These are phyloP conservation scores for Penicillium decumbens DNA, from an alignment of 2,329 filamentous ascomycete species.

Conservation along the genomic window DNA sequence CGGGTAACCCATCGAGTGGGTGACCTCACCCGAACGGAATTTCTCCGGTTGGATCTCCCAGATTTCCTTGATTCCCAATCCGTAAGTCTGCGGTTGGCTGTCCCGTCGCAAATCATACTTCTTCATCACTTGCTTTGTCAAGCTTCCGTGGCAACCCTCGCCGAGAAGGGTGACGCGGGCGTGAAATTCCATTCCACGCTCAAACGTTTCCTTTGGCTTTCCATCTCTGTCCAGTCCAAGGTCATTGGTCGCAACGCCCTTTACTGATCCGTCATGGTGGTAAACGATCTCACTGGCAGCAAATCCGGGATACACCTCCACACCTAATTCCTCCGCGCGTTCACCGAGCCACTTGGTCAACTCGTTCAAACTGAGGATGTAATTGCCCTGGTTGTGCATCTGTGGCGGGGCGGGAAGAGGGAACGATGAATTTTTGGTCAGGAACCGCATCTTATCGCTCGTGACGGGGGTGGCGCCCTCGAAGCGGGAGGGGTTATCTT, in stretches of 20 bases:
- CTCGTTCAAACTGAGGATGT: slow-evolving; percentile 92
- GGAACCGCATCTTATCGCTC: slow-evolving; percentile 84
- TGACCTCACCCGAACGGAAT: slow-evolving; percentile 78
- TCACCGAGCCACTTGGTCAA: slow-evolving; percentile 95
- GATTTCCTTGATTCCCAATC: slow-evolving; percentile 88
- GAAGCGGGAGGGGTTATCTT: slow-evolving; percentile 83
- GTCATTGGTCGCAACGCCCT: slow-evolving; percentile 94
- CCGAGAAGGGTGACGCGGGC: slow-evolving; percentile 85
- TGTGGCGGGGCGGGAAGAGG: slow-evolving; percentile 86
- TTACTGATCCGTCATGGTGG: slow-evolving; percentile 76
- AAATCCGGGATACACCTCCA: slow-evolving; percentile 95
- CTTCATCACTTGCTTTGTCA: slow-evolving; percentile 91
- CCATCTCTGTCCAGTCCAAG: slow-evolving; percentile 77
- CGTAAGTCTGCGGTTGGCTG: slow-evolving; percentile 92
- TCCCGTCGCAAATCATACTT: slow-evolving; percentile 87
- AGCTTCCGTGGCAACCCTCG: slow-evolving; percentile 91
- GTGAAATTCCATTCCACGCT: slow-evolving; percentile 98
- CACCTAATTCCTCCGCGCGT: slow-evolving; percentile 90
- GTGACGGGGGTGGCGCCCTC: slow-evolving; percentile 79
- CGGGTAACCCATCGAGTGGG: slow-evolving; percentile 90
- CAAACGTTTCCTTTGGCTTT: slow-evolving; percentile 82
- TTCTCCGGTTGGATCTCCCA: slow-evolving; percentile 95
- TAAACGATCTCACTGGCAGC: slow-evolving; percentile 92
- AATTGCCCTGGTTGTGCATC: slow-evolving; percentile 98
- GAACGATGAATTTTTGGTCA: slow-evolving; percentile 74